Evolutionary conservation across 768 basidiomycete genomes (phyloP).

Genomic region (Infundibulicybe gibba): DNA sequence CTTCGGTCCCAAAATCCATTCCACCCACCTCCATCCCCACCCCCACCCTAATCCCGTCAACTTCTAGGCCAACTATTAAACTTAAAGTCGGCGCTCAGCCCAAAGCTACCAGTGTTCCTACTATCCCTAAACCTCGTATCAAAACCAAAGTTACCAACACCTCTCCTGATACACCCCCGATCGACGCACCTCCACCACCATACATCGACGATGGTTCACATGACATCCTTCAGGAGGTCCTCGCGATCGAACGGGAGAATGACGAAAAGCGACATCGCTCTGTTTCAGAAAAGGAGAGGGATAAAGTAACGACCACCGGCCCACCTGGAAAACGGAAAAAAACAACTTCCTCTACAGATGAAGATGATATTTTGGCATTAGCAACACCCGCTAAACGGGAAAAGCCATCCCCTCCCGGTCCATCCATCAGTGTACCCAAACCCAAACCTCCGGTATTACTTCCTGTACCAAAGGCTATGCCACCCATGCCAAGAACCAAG

Average conservation of each 20-base stretch:
- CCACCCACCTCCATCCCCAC: conserved; percentile 16
- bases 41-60: conserved; percentile 22
- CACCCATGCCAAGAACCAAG: conserved; percentile 31
- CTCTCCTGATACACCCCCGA: conserved; percentile 26
- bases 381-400: conserved; percentile 63
- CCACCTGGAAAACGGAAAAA: conserved; percentile 60
- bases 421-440: conserved; percentile 22
- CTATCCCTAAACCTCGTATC: conserved; percentile 30
- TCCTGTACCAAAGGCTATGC: conserved; percentile 18
- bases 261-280: conserved; percentile 49
- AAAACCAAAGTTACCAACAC: conserved; percentile 27
- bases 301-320: conserved; percentile 31
- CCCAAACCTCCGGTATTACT: conserved; percentile 21
- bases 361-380: conserved; percentile 63
- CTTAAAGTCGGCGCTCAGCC: conserved; percentile 52
- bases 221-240: conserved; percentile 77
- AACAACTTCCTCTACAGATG: conserved; percentile 28
- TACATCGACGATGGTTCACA: conserved; percentile 81
- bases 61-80: conserved; percentile 60
- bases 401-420: conserved; percentile 37
- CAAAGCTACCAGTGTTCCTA: conserved; percentile 28
- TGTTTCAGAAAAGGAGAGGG: conserved; percentile 34
- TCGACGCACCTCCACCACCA: conserved; percentile 61
- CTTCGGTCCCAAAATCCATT: conserved; percentile 8
- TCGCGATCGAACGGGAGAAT: conserved; percentile 73